Evolutionary conservation across 352 stramenopile species (phyloP).

Genomic region (Globisporangium cederbergense): DNA sequence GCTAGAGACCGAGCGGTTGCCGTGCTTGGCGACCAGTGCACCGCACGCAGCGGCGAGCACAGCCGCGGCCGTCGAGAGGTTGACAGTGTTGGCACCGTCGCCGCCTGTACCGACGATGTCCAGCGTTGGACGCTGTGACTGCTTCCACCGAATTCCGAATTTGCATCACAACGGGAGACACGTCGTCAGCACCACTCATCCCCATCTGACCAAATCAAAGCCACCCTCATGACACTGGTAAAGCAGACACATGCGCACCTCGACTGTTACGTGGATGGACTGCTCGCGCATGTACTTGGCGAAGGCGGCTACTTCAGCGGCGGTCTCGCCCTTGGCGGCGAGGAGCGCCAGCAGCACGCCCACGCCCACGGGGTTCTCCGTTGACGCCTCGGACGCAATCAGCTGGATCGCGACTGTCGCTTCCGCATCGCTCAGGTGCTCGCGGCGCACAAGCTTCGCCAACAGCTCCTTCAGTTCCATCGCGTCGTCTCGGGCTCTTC

Average conservation of each 20-base stretch:
- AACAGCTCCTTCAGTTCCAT: constrained; percentile 79
- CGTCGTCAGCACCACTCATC: constrained; percentile 5
- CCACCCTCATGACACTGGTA: constrained; percentile 1
- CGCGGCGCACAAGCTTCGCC: constrained; percentile 63
- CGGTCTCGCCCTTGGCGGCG: constrained; percentile 93
- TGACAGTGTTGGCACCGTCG: constrained; percentile 98
- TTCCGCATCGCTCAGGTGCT: constrained; percentile 71
- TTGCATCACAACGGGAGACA: constrained; percentile 5
- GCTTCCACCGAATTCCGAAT: not conserved
- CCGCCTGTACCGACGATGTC: constrained; percentile 99
- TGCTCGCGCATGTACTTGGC: constrained; percentile 95
- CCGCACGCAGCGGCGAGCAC: constrained; percentile 95
- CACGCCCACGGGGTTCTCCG: constrained; percentile 65
- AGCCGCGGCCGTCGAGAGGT: constrained; percentile 95
- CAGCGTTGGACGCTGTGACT: constrained; percentile 80
- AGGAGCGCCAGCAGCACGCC: constrained; percentile 94
- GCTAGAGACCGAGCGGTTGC: constrained; percentile 96
- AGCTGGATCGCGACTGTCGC: constrained; percentile 63
- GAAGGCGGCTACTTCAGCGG: constrained; percentile 94
- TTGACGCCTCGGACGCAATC: constrained; percentile 65
- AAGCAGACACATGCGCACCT: constrained; percentile 19
- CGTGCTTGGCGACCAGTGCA: constrained; percentile 94
- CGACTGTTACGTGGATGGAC: constrained; percentile 77
- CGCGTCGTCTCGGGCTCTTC: not conserved
- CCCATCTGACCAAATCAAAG: not conserved